Percentiles rank a stretch among this genome's conserved stretches.
These are phyloP conservation scores for Ananas comosus DNA, from an alignment of 176 grass and related monocot species.

Conservation along the genomic window DNA sequence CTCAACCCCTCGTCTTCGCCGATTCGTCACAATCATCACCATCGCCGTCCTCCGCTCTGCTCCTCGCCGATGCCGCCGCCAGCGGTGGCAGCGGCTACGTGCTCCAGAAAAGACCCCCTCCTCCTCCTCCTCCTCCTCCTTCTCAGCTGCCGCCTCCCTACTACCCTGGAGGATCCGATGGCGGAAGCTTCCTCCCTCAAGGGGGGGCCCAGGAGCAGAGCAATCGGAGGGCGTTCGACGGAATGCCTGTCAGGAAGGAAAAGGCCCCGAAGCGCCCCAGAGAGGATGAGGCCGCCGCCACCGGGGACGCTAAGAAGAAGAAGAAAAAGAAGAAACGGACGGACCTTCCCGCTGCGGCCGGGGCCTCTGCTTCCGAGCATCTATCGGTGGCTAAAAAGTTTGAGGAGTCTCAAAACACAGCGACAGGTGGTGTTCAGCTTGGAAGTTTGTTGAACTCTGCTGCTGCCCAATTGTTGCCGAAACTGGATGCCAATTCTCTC, in stretches of 20 bases:
- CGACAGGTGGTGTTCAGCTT: neutral
- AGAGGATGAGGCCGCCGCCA: conserved; percentile 28
- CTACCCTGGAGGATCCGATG: conserved; percentile 15
- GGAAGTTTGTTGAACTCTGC: neutral
- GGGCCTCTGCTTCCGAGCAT: neutral
- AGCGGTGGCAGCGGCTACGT: conserved; percentile 19
- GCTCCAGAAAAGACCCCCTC: conserved; percentile 23
- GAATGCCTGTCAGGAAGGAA: conserved; percentile 16
- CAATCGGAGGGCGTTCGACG: neutral
- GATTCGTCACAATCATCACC: conserved; percentile 13
- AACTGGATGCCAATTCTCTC: conserved; percentile 16
- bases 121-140: conserved; percentile 4
- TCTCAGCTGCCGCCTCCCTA: neutral
- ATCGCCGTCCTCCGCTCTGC: too few relatives aligned
- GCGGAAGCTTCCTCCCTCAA: neutral
- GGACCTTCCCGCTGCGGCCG: conserved; percentile 12
- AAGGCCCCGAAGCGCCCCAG: conserved; percentile 49
- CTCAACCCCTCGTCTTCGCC: conserved; percentile 8
- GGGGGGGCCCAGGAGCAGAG: too few relatives aligned
- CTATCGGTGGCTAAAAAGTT: neutral
- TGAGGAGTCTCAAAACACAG: neutral
- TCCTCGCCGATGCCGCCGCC: conserved; percentile 12
- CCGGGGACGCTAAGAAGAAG: conserved; percentile 29
- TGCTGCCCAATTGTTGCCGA: neutral
- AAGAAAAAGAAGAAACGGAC: conserved; percentile 68